A percentile compares a stretch with the other conserved stretches of the same genome.
Conservation (phyloP, 768 basidiomycete species). For the Guyanaporus albipodus region DNA sequence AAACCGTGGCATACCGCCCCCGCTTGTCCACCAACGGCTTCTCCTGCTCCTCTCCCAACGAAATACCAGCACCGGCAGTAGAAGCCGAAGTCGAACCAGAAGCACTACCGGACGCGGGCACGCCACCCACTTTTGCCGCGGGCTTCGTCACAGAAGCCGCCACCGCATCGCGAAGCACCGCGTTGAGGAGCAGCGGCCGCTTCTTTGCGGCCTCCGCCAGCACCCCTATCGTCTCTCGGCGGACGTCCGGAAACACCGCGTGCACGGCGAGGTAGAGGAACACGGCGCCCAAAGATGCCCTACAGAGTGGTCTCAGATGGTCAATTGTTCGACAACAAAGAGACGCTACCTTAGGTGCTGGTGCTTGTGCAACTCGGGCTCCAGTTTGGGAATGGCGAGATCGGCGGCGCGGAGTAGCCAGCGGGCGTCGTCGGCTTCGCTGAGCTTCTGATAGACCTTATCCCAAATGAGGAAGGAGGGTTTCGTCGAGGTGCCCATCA, state of each 20-base stretch:
- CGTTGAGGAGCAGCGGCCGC: slow-evolving; percentile 47
- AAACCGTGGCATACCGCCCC: slow-evolving; percentile 46
- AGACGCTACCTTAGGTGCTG: slow-evolving; percentile 44
- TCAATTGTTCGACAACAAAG: not conserved
- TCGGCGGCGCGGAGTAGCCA: slow-evolving; percentile 75
- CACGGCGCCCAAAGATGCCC: slow-evolving; percentile 58
- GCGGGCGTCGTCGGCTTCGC: slow-evolving; percentile 54
- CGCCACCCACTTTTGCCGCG: slow-evolving; percentile 19
- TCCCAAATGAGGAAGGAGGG: slow-evolving; percentile 88
- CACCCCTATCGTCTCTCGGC: slow-evolving; percentile 43
- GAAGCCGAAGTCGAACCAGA: too few relatives aligned
- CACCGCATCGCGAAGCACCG: slow-evolving; percentile 60
- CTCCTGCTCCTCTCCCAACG: slow-evolving; percentile 33
- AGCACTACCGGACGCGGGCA: too few relatives aligned
- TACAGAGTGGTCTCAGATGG: too few relatives aligned
- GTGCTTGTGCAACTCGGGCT: slow-evolving; percentile 48
- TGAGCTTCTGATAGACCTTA: slow-evolving; percentile 75
- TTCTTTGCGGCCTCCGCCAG: slow-evolving; percentile 38
- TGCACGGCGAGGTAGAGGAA: slow-evolving; percentile 70
- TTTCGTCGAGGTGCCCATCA: slow-evolving; percentile 53
- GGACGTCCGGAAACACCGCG: slow-evolving; percentile 47
- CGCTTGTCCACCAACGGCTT: slow-evolving; percentile 47
- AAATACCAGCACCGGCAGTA: too few relatives aligned
- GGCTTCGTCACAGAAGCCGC: slow-evolving; percentile 41
- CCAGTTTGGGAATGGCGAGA: slow-evolving; percentile 45